Base-by-base conservation (phyloP, 2,329 filamentous ascomycete species). In the Trichophyton verrucosum region DNA sequence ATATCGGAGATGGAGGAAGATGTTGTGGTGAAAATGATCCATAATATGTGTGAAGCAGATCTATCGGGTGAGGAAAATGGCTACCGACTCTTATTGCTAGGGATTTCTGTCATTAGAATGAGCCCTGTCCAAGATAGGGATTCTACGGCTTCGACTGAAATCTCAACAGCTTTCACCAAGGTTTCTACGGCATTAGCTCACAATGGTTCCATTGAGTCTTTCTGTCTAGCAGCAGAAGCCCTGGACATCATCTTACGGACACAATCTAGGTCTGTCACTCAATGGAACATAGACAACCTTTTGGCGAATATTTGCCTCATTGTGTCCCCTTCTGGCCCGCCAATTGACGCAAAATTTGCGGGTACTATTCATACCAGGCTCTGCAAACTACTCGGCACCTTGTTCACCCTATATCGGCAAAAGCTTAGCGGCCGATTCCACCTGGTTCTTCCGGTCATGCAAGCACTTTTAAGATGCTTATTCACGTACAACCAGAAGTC, bases 371-470 rank as follows among this genome's bases (percentile, higher is more conserved):
- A 78, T 71, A 73, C 75, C 3, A 78, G 80, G 47, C 71, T 85
- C 8, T 85, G 82, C 68, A 73, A 77, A 40, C 73, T 83, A 8
- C 72, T 80, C 60, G 78, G 78, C 7, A 70, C 77, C 0, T 70
- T 85, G 6, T 71, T 86, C 6, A 74, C 79, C n/a, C 75, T 84
- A 11, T 80, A 85, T 66, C 79, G 83, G 22, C 74, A 79, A 15
- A 81, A 82, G 47, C 73, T 86, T 8, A 80, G 81, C 40, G 82
- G 82, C 6, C 81, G 84, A 24, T 81, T 81, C 71, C 82, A 86
- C 66, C 73, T 86, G 9, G 71, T 86, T 15, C 71, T 84, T 4
- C 76, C 78, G 0, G 73, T 81, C 11, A 75, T 86, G 61, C 80
- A 84, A 65, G 72, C 72, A 11, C 76, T 86, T 1, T 70, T 86